These are phyloP conservation scores for Geranium brycei DNA, from an alignment of 345 rosid genomes.

Conservation along the genomic window DNA sequence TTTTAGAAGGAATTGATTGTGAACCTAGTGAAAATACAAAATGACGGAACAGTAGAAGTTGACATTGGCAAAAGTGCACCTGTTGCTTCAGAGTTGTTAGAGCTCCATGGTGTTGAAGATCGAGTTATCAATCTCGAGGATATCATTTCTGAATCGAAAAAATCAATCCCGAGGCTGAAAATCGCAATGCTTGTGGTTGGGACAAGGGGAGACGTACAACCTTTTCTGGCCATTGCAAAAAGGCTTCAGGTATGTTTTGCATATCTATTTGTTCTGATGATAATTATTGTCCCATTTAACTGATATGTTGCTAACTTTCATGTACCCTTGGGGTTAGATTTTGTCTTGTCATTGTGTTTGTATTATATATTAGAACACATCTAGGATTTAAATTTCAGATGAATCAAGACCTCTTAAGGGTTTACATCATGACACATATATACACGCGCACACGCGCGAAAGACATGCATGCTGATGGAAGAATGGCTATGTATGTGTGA, in stretches of 20 bases:
- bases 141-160: slow-evolving; percentile 25
- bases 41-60: slow-evolving; percentile 90
- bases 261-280: neutral
- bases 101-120: slow-evolving; percentile 47
- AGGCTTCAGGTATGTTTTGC: slow-evolving; percentile 67
- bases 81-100: slow-evolving; percentile 71
- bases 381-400: too few species aligned
- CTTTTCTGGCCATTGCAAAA: slow-evolving; percentile 89
- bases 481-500: too few species aligned
- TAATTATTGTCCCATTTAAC: neutral
- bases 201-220: slow-evolving; percentile 98
- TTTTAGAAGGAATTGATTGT: slow-evolving; percentile 69
- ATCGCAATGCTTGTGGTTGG: slow-evolving; percentile 89
- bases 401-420: too few species aligned
- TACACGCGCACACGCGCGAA: too few species aligned
- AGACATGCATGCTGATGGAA: too few species aligned
- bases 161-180: slow-evolving; percentile 61
- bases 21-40: slow-evolving; percentile 79
- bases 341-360: too few species aligned
- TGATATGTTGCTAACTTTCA: neutral
- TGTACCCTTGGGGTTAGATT: too few species aligned
- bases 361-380: neutral
- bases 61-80: slow-evolving; percentile 51
- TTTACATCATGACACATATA: too few species aligned
- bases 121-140: slow-evolving; percentile 30